Evolutionary conservation across 768 basidiomycete species (phyloP).

Genomic region (Terana coerulea): DNA sequence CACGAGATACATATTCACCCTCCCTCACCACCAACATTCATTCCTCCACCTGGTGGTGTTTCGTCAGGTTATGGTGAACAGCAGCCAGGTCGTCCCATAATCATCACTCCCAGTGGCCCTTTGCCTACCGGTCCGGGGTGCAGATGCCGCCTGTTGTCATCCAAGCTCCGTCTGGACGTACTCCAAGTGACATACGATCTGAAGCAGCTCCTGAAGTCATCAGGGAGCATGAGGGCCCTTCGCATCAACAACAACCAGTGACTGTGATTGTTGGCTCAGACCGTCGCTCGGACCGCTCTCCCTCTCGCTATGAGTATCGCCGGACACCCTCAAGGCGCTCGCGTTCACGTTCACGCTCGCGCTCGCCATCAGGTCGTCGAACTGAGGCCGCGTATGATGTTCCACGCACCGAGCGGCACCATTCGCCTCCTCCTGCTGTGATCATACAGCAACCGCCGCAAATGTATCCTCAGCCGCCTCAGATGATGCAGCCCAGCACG

Average conservation of each 20-base stretch:
- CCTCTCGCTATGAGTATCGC: too few relatives aligned
- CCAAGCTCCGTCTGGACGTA: not conserved
- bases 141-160: not conserved
- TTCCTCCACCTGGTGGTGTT: not conserved
- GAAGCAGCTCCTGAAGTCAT: not conserved
- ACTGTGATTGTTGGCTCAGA: not conserved
- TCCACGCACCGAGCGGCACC: not conserved
- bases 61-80: too few relatives aligned
- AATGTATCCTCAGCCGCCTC: constrained; percentile 3
- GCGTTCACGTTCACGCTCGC: not conserved
- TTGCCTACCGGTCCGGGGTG: too few relatives aligned
- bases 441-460: constrained; percentile 11
- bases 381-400: not conserved
- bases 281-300: not conserved
- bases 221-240: not conserved
- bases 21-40: not conserved
- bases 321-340: too few relatives aligned
- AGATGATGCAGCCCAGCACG: not conserved
- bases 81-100: too few relatives aligned
- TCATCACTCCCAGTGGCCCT: too few relatives aligned
- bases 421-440: constrained; percentile 12
- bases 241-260: not conserved
- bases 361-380: too few relatives aligned
- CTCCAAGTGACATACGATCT: not conserved
- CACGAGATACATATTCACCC: not conserved